These are phyloP conservation scores for Viridothelium virens DNA, from an alignment of 495 filamentous ascomycete genomes.

Conservation along the genomic window DNA sequence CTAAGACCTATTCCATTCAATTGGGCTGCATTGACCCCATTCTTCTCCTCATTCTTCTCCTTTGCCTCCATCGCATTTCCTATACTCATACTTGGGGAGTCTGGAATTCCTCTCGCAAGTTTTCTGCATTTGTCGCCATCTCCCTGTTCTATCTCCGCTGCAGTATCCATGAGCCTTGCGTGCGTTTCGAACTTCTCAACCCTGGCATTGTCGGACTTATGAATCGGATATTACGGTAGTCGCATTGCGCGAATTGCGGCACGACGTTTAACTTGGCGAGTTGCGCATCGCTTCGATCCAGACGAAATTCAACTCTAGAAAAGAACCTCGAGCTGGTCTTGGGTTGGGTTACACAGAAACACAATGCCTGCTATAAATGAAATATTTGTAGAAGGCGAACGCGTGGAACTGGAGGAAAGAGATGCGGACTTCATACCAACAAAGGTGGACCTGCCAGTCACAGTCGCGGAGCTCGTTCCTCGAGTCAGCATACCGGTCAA, in stretches of 20 bases:
- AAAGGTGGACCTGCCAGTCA: neutral
- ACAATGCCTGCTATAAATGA: constrained; percentile 8
- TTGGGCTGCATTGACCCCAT: neutral
- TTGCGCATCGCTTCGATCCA: neutral
- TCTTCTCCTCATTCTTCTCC: neutral
- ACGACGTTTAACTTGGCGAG: neutral
- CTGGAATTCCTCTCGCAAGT: constrained; percentile 2
- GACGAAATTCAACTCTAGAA: neutral
- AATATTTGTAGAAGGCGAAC: neutral
- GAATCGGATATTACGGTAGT: constrained; percentile 2
- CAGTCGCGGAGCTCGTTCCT: neutral
- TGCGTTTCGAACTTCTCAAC: neutral
- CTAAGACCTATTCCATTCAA: constrained; percentile 5
- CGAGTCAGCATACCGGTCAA: constrained; percentile 24
- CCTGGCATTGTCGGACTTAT: neutral
- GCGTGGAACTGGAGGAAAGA: neutral
- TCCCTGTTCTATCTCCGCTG: neutral
- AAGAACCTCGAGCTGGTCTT: neutral
- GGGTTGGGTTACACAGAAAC: neutral
- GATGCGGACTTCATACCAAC: neutral
- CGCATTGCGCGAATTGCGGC: constrained; percentile 5
- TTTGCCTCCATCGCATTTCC: constrained; percentile 1
- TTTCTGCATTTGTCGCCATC: neutral
- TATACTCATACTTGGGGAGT: neutral
- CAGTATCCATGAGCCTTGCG: neutral